Evolutionary conservation across 805 yeast genomes (phyloP).

Genomic region (Ogataea chonburiensis): DNA sequence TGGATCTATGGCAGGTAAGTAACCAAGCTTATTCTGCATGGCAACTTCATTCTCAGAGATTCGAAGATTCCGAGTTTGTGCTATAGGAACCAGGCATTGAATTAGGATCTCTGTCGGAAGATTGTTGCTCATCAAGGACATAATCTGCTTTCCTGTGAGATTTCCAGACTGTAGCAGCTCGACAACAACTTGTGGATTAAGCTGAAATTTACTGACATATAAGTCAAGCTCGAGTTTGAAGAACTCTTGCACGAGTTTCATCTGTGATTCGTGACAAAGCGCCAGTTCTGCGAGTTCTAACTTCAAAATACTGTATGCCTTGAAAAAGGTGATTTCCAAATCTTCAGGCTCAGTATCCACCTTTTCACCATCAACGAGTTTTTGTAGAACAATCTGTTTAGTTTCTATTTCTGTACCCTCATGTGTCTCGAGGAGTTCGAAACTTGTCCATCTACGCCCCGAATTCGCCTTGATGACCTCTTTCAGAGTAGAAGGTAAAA

Average conservation of each 20-base stretch:
- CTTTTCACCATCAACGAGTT: constrained; percentile 10
- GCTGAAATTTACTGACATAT: neutral
- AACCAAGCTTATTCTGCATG: constrained; percentile 7
- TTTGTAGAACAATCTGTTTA: constrained; percentile 3
- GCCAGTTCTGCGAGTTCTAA: constrained; percentile 1
- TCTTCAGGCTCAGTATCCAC: constrained; percentile 10
- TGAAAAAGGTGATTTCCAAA: constrained; percentile 5
- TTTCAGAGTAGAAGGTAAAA: constrained; percentile 18
- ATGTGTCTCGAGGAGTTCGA: constrained; percentile 29
- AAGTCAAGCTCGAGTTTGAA: constrained; percentile 6
- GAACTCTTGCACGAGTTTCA: constrained; percentile 3
- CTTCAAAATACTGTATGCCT: constrained; percentile 5
- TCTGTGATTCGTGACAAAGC: constrained; percentile 1
- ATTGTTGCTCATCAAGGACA: neutral
- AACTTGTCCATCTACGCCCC: constrained; percentile 36
- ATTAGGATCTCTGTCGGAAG: constrained; percentile 2
- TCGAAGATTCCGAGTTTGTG: neutral
- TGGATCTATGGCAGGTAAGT: constrained; percentile 4
- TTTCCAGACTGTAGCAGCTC: constrained; percentile 1
- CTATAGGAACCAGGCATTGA: constrained; percentile 3
- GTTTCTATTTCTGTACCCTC: constrained; percentile 1
- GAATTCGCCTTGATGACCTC: constrained; percentile 36
- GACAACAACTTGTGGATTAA: constrained; percentile 1
- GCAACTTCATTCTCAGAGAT: constrained; percentile 2
- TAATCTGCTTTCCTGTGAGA: constrained; percentile 4